Evolutionary conservation across 208 protist genomes (phyloP).

Genomic region (Trypanosoma brucei): DNA sequence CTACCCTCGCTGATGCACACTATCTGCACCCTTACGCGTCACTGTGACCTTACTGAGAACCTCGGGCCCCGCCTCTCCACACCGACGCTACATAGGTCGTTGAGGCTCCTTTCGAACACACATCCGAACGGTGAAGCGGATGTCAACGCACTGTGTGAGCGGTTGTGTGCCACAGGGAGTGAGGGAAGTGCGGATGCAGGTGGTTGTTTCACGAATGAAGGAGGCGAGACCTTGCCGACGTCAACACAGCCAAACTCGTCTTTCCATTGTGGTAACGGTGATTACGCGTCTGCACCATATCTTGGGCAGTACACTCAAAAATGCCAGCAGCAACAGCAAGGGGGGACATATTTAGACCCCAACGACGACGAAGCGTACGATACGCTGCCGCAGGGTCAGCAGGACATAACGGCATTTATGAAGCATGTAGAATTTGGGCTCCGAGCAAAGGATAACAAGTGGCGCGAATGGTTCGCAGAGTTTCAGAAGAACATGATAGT

Average conservation of each 20-base stretch:
- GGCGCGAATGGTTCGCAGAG: conserved; percentile 87
- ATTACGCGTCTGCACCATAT: neutral
- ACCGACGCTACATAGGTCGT: conserved; percentile 60
- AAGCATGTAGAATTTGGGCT: conserved; percentile 78
- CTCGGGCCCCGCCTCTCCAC: conserved; percentile 79
- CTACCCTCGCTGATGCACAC: conserved; percentile 75
- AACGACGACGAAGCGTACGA: conserved; percentile 19
- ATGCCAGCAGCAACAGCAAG: conserved; percentile 9
- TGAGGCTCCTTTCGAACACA: conserved; percentile 72
- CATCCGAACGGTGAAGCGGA: conserved; percentile 57
- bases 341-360: conserved; percentile 1
- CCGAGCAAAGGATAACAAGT: conserved; percentile 68
- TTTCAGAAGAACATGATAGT: conserved; percentile 88
- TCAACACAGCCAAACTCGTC: neutral
- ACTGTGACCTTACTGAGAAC: conserved; percentile 80
- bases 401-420: conserved; percentile 78
- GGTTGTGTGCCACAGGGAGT: conserved; percentile 49
- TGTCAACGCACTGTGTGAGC: conserved; percentile 64
- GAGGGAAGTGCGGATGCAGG: neutral
- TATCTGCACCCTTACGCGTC: conserved; percentile 76
- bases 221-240: neutral
- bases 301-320: neutral
- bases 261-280: neutral
- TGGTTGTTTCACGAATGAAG: neutral
- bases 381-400: conserved; percentile 14